phyloP scores from a whole-genome alignment of 257 asterid species.

The Asclepias syriaca region DNA sequence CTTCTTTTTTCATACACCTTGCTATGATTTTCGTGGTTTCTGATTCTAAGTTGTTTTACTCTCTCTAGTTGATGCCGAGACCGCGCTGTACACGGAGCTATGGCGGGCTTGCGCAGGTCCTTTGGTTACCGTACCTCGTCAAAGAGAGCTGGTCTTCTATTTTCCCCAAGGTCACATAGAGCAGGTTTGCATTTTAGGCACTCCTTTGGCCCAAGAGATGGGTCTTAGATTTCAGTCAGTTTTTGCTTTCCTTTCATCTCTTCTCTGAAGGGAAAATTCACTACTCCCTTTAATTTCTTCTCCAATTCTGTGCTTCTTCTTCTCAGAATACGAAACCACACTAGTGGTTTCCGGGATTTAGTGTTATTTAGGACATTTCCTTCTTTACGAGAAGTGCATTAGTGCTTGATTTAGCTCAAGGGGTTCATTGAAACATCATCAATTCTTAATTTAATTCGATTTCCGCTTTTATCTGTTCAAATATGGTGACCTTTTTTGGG shows the following conservation, averaged over 20 bases:
- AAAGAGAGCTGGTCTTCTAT: slow-evolving; percentile 72
- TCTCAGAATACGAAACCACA: not conserved
- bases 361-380: not conserved
- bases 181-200: slow-evolving; percentile 48
- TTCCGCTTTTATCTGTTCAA: not conserved
- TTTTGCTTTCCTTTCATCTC: not conserved
- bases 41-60: not conserved
- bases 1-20: not conserved
- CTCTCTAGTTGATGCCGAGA: slow-evolving; percentile 60
- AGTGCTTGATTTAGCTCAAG: not conserved
- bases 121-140: slow-evolving; percentile 81
- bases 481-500: not conserved
- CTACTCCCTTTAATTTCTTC: not conserved
- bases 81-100: slow-evolving; percentile 78
- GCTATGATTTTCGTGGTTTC: slow-evolving; percentile 1
- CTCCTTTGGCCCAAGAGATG: not conserved
- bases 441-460: not conserved
- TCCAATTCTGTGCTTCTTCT: not conserved
- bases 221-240: not conserved
- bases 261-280: not conserved
- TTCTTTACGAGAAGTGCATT: not conserved
- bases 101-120: slow-evolving; percentile 99
- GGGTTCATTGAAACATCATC: not conserved
- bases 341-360: not conserved
- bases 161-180: slow-evolving; percentile 98